Evolutionary conservation across 129 eudicot species (phyloP).

Genomic region (Flaveria brownii): DNA sequence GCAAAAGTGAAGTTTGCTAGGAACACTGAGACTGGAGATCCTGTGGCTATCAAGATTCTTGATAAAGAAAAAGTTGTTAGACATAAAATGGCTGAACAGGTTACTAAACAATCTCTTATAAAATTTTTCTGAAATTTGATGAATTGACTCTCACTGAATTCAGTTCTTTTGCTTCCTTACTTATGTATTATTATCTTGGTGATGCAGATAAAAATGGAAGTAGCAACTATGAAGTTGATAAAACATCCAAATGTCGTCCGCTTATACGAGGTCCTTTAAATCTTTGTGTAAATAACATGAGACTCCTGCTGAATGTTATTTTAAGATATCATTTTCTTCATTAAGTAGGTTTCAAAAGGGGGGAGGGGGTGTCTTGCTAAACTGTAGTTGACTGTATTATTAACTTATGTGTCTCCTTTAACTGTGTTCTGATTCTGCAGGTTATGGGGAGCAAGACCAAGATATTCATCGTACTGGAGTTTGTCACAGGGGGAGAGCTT

Average conservation of each 20-base stretch:
- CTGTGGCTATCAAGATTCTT: constrained; percentile 85
- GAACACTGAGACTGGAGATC: constrained; percentile 69
- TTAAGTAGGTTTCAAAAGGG: too few relatives aligned
- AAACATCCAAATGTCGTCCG: constrained; percentile 89
- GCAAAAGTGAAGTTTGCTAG: constrained; percentile 88
- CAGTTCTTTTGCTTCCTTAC: constrained; percentile 23
- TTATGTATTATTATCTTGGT: constrained; percentile 11
- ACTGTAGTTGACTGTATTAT: not conserved
- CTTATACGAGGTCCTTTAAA: constrained; percentile 58
- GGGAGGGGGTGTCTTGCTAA: too few relatives aligned
- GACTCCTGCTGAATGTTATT: not conserved
- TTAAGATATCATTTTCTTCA: too few relatives aligned
- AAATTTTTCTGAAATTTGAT: not conserved
- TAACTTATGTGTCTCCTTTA: constrained; percentile 3
- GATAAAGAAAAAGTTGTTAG: constrained; percentile 89
- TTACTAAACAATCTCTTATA: constrained; percentile 11
- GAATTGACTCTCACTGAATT: not conserved
- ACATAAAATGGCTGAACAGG: constrained; percentile 95
- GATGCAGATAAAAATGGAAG: constrained; percentile 86
- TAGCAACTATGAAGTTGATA: constrained; percentile 92
- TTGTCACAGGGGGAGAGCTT: constrained; percentile 93
- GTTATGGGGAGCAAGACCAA: constrained; percentile 97
- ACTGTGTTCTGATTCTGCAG: constrained; percentile 42
- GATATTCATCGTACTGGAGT: constrained; percentile 84
- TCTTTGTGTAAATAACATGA: not conserved